A percentile compares a stretch with the other conserved stretches of the same genome.
phyloP scores from a whole-genome alignment of 2,329 filamentous ascomycete species.

The Madurella mycetomatis region DNA sequence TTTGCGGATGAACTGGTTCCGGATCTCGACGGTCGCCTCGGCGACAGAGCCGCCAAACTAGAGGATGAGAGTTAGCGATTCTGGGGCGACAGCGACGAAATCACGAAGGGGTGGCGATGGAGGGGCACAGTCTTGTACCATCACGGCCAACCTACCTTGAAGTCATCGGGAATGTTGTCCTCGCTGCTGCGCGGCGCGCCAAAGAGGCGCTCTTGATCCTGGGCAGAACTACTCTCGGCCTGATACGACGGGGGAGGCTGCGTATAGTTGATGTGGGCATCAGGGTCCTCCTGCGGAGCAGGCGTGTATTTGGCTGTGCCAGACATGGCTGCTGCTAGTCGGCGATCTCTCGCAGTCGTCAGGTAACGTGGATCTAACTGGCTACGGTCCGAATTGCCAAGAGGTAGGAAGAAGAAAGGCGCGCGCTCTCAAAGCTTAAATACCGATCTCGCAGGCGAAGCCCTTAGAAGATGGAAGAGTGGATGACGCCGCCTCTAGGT shows the following conservation, averaged over 20 bases:
- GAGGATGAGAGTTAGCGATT: neutral
- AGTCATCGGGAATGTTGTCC: constrained; percentile 93
- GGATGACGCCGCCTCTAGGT: no score
- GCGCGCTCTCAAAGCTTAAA: no score
- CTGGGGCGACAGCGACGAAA: neutral
- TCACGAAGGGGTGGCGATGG: neutral
- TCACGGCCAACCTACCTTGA: constrained; percentile 60
- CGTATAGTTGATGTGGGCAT: constrained; percentile 61
- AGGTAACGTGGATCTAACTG: neutral
- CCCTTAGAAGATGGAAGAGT: no score
- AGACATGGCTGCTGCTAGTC: constrained; percentile 24
- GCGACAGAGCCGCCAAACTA: constrained; percentile 90
- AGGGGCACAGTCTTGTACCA: neutral
- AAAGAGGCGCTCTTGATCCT: constrained; percentile 54
- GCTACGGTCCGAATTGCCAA: no score
- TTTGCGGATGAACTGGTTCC: constrained; percentile 95
- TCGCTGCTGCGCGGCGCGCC: constrained; percentile 70
- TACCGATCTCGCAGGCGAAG: no score
- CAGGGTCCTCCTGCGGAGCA: constrained; percentile 80
- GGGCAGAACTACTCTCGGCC: constrained; percentile 50
- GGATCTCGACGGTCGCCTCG: constrained; percentile 90
- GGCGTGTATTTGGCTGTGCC: constrained; percentile 75
- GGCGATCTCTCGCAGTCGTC: neutral
- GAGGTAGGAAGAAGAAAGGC: no score
- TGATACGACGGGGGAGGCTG: constrained; percentile 81